Evolutionary conservation across 2,329 filamentous ascomycete genomes (phyloP), one percentile per base, ranked within the genome.

Genomic region (Aureobasidium zeae): DNA sequence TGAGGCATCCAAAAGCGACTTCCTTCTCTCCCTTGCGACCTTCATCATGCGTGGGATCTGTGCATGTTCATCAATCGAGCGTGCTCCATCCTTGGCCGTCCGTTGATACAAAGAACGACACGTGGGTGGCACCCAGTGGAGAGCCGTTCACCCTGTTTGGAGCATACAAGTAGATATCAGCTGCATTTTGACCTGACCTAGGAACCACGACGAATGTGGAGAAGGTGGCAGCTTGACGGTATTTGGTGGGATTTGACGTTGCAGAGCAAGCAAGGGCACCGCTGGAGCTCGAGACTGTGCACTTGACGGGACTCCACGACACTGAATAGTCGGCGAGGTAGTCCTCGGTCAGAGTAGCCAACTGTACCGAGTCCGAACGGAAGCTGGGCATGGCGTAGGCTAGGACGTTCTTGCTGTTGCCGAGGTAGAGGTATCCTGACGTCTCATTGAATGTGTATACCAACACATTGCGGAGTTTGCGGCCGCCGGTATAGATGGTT

Each of bases 401-500:
- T 5, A 36, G 22, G 4, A 36, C 22, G 13, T 26, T 36, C 13
- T 36, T n/a, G 10, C 21, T 36, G 11, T 17, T 9, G 11, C 34
- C 34, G 4, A 36, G 22, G 9, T 36, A 36, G 34, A 36, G 34
- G 21, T 36, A 17, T 25, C 34, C 34, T 12, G 34, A 36, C 3
- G 34, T 36, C 22, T 11, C 22, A n/a, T 36, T 26, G 34, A 36
- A 36, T 11, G 22, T 36, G 34, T 36, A 36, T 21, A 13, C 4
- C 8, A 36, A 16, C 10, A 11, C 5, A 1, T 11, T 10, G 13
- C 13, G 21, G 6, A 17, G 34, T 36, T 11, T 36, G 10, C 34
- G 34, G 11, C 22, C 22, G 10, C 31, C 19, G 10, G 34, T 36
- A 11, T 25, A 36, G 2, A 36, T 7, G 10, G 19, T 36, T 15